Conservation (phyloP, 768 basidiomycete species). For the Lentinula boryana region DNA sequence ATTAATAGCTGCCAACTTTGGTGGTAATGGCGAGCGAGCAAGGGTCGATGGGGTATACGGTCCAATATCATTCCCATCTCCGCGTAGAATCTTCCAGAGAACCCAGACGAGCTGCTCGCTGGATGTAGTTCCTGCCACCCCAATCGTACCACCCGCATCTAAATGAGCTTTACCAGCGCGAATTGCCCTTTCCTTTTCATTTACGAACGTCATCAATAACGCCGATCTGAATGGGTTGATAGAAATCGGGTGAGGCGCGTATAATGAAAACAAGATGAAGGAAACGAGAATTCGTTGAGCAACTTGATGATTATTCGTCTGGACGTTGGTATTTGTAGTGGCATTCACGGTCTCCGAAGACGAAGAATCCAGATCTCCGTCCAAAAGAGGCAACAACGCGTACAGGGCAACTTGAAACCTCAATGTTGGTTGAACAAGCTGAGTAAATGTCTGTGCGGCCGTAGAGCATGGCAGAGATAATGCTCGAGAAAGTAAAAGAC, state of each 20-base stretch:
- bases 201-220: slow-evolving; percentile 58
- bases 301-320: slow-evolving; percentile 32
- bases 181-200: slow-evolving; percentile 60
- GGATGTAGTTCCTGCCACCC: slow-evolving; percentile 13
- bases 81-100: slow-evolving; percentile 80
- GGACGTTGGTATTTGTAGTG: not conserved
- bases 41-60: slow-evolving; percentile 74
- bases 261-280: slow-evolving; percentile 75
- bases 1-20: slow-evolving; percentile 69
- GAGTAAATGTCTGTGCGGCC: slow-evolving; percentile 67
- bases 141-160: slow-evolving; percentile 14
- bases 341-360: not conserved
- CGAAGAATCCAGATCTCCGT: slow-evolving; percentile 44
- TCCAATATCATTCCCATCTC: slow-evolving; percentile 80
- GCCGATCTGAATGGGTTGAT: slow-evolving; percentile 81
- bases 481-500: slow-evolving; percentile 60
- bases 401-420: slow-evolving; percentile 83
- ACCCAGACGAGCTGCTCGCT: slow-evolving; percentile 84
- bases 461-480: slow-evolving; percentile 71
- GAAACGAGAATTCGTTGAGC: slow-evolving; percentile 72
- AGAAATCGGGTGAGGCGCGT: slow-evolving; percentile 72
- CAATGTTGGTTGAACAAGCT: slow-evolving; percentile 69
- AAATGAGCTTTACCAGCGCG: slow-evolving; percentile 41
- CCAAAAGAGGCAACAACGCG: slow-evolving; percentile 70
- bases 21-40: slow-evolving; percentile 68